Percentiles rank a stretch among this genome's conserved stretches.
These are phyloP conservation scores for Oryza glumipatula DNA, from an alignment of 176 grass and related monocot species.

Conservation along the genomic window DNA sequence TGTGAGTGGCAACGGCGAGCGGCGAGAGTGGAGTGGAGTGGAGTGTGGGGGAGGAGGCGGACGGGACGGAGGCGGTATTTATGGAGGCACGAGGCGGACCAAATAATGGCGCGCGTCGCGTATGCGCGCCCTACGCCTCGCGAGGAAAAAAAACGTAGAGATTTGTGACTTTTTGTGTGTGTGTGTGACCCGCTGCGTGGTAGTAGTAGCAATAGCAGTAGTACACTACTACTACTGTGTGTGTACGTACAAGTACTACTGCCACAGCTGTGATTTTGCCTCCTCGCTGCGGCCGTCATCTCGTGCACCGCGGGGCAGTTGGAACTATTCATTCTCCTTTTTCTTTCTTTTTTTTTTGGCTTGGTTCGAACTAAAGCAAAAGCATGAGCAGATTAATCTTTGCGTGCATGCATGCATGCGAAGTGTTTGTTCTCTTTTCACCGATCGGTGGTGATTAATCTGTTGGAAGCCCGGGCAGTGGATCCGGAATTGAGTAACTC, in stretches of 20 bases:
- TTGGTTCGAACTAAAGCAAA: conserved; percentile 6
- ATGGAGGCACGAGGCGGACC: conserved; percentile 35
- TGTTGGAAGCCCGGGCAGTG: no score
- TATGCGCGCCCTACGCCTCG: background rate
- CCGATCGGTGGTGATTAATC: background rate
- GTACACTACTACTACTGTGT: background rate
- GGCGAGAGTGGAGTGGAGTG: background rate
- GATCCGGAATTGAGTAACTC: background rate
- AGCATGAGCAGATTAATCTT: background rate
- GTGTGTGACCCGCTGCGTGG: background rate
- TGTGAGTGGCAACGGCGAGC: background rate
- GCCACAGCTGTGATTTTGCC: background rate
- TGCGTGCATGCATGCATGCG: background rate
- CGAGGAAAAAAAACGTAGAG: no score
- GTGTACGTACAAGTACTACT: background rate
- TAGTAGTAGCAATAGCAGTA: no score
- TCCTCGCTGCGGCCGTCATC: background rate
- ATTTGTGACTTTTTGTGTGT: background rate
- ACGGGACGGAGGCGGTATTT: conserved; percentile 38
- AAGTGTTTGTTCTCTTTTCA: background rate
- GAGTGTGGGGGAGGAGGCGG: background rate
- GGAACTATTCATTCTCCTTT: background rate
- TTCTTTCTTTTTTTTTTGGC: background rate
- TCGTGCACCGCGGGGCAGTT: conserved; percentile 5
- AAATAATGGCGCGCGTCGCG: conserved; percentile 36